phyloP scores from a whole-genome alignment of 768 basidiomycete genomes.

The Podaxis mareebaensis region DNA sequence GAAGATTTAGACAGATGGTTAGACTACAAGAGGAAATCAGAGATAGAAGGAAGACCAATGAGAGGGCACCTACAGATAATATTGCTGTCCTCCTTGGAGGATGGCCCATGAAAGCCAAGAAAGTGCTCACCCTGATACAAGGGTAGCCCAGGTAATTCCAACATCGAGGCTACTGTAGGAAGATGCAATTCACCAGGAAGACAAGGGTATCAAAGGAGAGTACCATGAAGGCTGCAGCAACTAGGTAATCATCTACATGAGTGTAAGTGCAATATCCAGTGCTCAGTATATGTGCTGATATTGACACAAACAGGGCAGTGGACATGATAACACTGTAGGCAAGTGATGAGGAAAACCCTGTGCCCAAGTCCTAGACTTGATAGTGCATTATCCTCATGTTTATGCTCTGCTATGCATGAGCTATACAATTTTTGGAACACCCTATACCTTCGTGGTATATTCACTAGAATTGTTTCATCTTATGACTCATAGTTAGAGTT shows the following conservation, averaged over 20 bases:
- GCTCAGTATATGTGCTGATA: conserved; percentile 25
- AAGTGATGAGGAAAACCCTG: too few species aligned
- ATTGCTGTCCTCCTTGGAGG: conserved; percentile 33
- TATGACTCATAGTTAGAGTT: too few species aligned
- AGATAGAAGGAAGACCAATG: neutral
- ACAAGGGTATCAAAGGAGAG: conserved; percentile 33
- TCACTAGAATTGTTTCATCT: too few species aligned
- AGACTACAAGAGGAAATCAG: neutral
- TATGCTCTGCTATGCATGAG: too few species aligned
- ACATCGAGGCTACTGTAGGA: conserved; percentile 17
- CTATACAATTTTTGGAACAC: too few species aligned
- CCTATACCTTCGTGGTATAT: too few species aligned
- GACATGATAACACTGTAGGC: conserved; percentile 23
- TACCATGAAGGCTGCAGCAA: conserved; percentile 25
- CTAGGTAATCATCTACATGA: conserved; percentile 24
- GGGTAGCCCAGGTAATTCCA: conserved; percentile 15
- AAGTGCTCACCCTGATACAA: conserved; percentile 24
- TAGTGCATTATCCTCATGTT: too few species aligned
- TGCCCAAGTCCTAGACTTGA: too few species aligned
- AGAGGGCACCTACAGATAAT: conserved; percentile 30
- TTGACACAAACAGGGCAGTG: conserved; percentile 25
- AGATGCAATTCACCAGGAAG: conserved; percentile 30
- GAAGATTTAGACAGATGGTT: neutral
- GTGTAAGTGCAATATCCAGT: conserved; percentile 33
- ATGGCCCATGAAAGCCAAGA: conserved; percentile 27